Conservation (phyloP, 177 flowering plant species). For the Tripterygium wilfordii region DNA sequence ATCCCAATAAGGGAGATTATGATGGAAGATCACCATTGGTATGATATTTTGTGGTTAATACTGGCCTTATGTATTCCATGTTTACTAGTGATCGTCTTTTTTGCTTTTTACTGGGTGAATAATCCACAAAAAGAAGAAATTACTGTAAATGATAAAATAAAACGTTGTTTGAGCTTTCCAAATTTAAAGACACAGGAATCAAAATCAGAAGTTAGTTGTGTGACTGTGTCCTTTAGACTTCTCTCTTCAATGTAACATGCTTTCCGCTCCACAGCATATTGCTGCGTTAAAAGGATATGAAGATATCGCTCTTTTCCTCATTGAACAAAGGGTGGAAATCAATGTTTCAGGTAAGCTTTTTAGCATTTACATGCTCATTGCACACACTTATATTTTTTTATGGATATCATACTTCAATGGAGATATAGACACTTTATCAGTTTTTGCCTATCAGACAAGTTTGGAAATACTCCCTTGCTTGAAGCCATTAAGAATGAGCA, state of each 20-base stretch:
- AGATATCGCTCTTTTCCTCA: constrained; percentile 43
- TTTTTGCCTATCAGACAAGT: constrained; percentile 39
- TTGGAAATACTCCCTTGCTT: constrained; percentile 65
- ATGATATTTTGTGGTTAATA: neutral
- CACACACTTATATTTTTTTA: no score
- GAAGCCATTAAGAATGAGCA: constrained; percentile 73
- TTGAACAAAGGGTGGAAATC: constrained; percentile 38
- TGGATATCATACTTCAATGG: neutral
- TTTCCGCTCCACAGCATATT: constrained; percentile 79
- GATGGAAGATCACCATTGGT: constrained; percentile 78
- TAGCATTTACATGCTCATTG: neutral
- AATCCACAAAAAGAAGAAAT: no score
- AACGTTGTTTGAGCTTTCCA: no score
- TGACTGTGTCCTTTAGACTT: no score
- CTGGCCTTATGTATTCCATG: neutral
- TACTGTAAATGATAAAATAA: no score
- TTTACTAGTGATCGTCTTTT: neutral
- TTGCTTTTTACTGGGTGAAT: no score
- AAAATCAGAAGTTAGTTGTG: no score
- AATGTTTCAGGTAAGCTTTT: constrained; percentile 36
- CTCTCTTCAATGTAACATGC: no score
- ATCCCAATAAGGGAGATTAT: constrained; percentile 65
- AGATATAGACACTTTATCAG: neutral
- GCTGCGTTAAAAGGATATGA: constrained; percentile 66
- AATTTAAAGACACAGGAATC: no score